A percentile compares a stretch with the other conserved stretches of the same genome.
Conservation (phyloP, 306 rosid species). For the Acacia confusa region DNA sequence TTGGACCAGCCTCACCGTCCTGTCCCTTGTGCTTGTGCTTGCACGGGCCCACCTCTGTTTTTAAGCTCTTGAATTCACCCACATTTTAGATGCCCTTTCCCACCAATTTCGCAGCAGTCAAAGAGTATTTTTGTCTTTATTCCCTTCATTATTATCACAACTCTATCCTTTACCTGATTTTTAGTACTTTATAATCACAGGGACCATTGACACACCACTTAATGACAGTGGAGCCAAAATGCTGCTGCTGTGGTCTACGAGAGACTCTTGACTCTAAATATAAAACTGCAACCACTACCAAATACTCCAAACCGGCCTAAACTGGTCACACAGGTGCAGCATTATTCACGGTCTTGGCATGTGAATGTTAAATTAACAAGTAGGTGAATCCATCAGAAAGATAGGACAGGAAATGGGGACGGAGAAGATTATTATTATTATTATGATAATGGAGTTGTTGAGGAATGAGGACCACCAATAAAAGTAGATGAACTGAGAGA, state of each 20-base stretch:
- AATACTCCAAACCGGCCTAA: not conserved
- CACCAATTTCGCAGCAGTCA: not conserved
- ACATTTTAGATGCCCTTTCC: not conserved
- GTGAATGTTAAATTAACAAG: not conserved
- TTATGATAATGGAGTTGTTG: not conserved
- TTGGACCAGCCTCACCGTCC: not conserved
- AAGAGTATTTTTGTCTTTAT: not conserved
- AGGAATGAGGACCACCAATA: not conserved
- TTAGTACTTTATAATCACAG: not conserved
- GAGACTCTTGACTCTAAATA: no score
- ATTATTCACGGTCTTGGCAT: not conserved
- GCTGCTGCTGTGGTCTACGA: not conserved
- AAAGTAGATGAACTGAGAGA: no score
- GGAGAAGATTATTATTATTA: not conserved
- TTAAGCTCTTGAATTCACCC: not conserved
- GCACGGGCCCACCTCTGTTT: constrained; percentile 6
- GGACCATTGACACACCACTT: not conserved
- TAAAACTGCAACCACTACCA: not conserved
- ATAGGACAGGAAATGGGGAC: not conserved
- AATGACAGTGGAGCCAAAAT: not conserved
- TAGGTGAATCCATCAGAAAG: not conserved
- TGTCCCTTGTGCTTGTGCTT: not conserved
- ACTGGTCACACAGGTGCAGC: not conserved
- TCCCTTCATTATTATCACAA: not conserved
- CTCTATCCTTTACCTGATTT: not conserved